Evolutionary conservation across 495 filamentous ascomycete genomes (phyloP).

Genomic region (Beverwykella pulmonaria): DNA sequence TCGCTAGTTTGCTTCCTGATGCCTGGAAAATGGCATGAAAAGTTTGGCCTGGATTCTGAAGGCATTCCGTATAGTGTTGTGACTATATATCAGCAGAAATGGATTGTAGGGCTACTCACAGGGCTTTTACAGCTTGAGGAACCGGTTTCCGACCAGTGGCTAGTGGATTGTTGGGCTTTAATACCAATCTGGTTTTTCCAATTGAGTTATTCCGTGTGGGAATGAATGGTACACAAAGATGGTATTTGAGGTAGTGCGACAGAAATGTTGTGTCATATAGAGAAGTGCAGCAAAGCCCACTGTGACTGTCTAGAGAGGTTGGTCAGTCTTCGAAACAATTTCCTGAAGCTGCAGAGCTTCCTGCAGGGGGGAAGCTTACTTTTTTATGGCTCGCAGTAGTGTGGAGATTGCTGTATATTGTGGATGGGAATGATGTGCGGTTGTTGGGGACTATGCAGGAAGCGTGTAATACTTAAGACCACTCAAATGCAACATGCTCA

Average conservation of each 20-base stretch:
- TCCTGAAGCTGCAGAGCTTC: neutral
- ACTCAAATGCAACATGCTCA: neutral
- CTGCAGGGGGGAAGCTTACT: conserved; percentile 18
- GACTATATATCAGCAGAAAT: neutral
- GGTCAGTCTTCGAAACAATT: neutral
- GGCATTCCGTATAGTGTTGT: neutral
- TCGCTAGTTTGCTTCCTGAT: neutral
- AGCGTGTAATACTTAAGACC: neutral
- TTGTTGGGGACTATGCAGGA: neutral
- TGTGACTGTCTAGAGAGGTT: neutral
- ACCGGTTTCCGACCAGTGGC: too few species aligned
- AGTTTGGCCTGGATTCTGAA: neutral
- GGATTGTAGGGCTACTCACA: neutral
- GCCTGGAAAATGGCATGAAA: conserved; percentile 26
- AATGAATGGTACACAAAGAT: too few species aligned
- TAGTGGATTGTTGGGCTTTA: too few species aligned
- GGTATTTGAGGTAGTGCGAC: too few species aligned
- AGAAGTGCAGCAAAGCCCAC: too few species aligned
- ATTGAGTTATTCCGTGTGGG: too few species aligned
- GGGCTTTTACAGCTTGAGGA: too few species aligned
- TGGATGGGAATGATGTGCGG: conserved; percentile 14
- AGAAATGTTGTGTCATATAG: too few species aligned
- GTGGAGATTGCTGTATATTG: conserved; percentile 1
- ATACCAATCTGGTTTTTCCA: too few species aligned
- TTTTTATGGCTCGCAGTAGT: neutral